Evolutionary conservation across 2,329 filamentous ascomycete species (phyloP), one percentile per base, ranked within the genome.

Genomic region (Xenoacremonium recifei): DNA sequence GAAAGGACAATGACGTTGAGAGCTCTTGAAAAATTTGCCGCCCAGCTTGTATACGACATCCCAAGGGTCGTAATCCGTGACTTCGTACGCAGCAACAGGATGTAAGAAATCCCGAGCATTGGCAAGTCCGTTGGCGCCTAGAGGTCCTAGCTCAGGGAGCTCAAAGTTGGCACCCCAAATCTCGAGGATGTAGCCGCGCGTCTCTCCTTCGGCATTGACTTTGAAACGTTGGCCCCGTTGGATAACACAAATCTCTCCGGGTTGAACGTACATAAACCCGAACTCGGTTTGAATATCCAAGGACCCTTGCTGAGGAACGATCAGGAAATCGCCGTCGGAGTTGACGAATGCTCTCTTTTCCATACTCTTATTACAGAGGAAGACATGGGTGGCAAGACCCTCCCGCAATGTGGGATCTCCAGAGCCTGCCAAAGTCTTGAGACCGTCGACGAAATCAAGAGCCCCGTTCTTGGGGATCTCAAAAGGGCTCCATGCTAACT

Each of bases 201-300:
- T 76, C 2, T 77, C 76, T 63, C 80, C 80, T 34, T 79, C 69
- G 3, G 62, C 48, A 9, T 45, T 36, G n/a, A 61, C 50, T 19
- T 53, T 56, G 40, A 60, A 62, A 17, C 80, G 71, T 39, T 84
- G 71, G 29, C 83, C 83, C 17, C 79, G 73, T 20, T 79, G 83
- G 21, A 87, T 79, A 16, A 87, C 74, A 40, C 72, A 76, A 31
- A 87, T 77, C 59, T 87, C 83, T 25, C 82, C 82, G 0, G 82
- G 82, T 12, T 81, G 77, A 5, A 85, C 80, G 39, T 82, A 73
- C 3, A 85, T 58, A 25, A 71, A 73, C 11, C 83, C 83, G 16
- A 86, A 73, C 57, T 87, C 83, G 7, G 83, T 86, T 60, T 84
- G 81, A 35, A 86, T 81, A 53, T 85, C 77, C 12, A 87, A 67